Evolutionary conservation across 75 land plant species (phyloP), one percentile per base, ranked within the genome.

Genomic region (Gnetum montanum): DNA sequence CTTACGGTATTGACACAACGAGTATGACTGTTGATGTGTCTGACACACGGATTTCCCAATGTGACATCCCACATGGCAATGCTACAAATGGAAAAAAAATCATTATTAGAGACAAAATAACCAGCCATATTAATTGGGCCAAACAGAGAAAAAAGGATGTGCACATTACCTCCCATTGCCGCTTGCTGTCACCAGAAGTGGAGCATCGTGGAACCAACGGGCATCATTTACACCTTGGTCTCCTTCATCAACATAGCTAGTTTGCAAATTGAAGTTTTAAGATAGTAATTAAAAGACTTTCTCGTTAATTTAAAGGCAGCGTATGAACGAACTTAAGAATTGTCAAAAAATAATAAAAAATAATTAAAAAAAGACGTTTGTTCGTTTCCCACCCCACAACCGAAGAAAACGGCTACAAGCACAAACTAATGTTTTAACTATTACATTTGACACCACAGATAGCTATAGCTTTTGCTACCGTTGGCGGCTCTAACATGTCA

Each of bases 161-260:
- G n/a, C n/a, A n/a, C 56, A 22, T 48, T 18, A 72, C 72, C 75
- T 75, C 30, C 78, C 78, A 56, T 72, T 65, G 6, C 78, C 78
- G 65, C 78, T 75, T 27, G 64, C 78, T 22, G 78, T 75, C 13
- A 75, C 75, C 37, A 75, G 54, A 37, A 75, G 53, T 52, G 78
- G 31, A 45, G 54, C 55, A 31, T 47, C 35, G 31, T 75, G 57
- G 45, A 75, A 65, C 78, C 78, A 75, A 35, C 75, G 75, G 15
- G 69, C 78, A 71, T 75, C 78, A 54, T 75, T 75, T 46, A 75
- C 76, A 37, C 78, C 78, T 43, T 75, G 76, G 59, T 75, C 78
- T 46, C 78, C 78, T 43, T 47, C 54, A 41, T 75, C 78, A 38
- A 75, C 78, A 75, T 43, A 65, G 55, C 75, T 75, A 36, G n/a